These are phyloP conservation scores for Beauveria brongniartii DNA, from an alignment of 2,329 filamentous ascomycete species.

Conservation along the genomic window DNA sequence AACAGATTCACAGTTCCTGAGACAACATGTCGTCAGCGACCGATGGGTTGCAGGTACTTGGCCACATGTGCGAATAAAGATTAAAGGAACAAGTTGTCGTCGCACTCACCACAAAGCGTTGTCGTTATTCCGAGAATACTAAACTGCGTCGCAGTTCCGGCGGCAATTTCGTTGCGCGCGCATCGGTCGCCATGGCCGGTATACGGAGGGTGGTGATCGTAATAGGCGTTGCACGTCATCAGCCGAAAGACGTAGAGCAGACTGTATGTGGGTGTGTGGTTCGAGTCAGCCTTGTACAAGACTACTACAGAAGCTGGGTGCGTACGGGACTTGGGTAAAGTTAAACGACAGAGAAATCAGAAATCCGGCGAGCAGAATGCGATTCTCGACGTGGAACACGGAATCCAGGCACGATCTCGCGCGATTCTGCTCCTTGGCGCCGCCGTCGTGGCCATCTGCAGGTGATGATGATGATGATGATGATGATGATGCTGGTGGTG, in stretches of 20 bases:
- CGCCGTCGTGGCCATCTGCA: neutral
- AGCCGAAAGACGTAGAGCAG: slow-evolving; percentile 59
- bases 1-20: slow-evolving; percentile 53
- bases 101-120: slow-evolving; percentile 49
- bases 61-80: neutral
- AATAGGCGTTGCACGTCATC: slow-evolving; percentile 66
- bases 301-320: slow-evolving; percentile 4
- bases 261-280: slow-evolving; percentile 16
- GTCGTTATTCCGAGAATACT: slow-evolving; percentile 60
- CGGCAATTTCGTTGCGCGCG: slow-evolving; percentile 52
- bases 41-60: neutral
- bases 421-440: neutral
- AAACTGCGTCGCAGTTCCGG: slow-evolving; percentile 54
- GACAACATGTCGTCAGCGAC: neutral
- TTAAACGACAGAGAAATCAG: slow-evolving; percentile 46
- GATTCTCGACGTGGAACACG: slow-evolving; percentile 29
- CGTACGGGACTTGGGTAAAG: slow-evolving; percentile 42
- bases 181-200: slow-evolving; percentile 45
- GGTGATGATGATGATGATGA: too few relatives aligned
- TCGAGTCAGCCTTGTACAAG: too few relatives aligned
- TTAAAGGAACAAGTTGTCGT: neutral
- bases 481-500: too few relatives aligned
- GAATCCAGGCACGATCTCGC: slow-evolving; percentile 14
- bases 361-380: slow-evolving; percentile 50
- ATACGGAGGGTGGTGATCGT: slow-evolving; percentile 46